Conservation (phyloP, 192 early-diverging fungal genomes). For the Coemansia sp. region DNA sequence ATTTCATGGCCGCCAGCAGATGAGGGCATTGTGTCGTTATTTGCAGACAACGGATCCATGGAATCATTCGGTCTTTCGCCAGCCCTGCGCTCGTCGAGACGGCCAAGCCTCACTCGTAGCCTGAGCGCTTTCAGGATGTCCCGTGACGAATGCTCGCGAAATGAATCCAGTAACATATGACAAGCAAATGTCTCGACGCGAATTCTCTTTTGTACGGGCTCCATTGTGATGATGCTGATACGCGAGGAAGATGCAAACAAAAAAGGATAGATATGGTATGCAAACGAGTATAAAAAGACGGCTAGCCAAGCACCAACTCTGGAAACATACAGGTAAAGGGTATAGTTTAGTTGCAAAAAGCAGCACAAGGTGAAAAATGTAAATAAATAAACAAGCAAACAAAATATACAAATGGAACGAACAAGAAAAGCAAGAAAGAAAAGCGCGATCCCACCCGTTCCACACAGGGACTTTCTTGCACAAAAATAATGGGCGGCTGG, state of each 20-base stretch:
- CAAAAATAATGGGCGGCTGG: too few relatives aligned
- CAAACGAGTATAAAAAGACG: background rate
- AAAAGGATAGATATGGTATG: background rate
- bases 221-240: background rate
- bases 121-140: slow-evolving; percentile 21
- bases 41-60: background rate
- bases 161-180: slow-evolving; percentile 43
- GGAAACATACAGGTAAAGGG: too few relatives aligned
- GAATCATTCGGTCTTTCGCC: background rate
- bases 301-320: too few relatives aligned
- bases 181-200: slow-evolving; percentile 16
- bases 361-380: background rate
- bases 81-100: slow-evolving; percentile 15
- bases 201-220: background rate
- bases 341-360: background rate
- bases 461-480: too few relatives aligned
- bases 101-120: slow-evolving; percentile 28
- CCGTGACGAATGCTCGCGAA: slow-evolving; percentile 37
- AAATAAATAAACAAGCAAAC: background rate
- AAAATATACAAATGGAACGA: background rate
- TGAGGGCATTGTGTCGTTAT: background rate
- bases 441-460: background rate
- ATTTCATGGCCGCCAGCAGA: background rate
- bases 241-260: background rate
- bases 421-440: background rate